Percentiles rank a stretch among this genome's conserved stretches.
Conservation (phyloP, 371 early-diverging fungal genomes). For the Mucor plumbeus region DNA sequence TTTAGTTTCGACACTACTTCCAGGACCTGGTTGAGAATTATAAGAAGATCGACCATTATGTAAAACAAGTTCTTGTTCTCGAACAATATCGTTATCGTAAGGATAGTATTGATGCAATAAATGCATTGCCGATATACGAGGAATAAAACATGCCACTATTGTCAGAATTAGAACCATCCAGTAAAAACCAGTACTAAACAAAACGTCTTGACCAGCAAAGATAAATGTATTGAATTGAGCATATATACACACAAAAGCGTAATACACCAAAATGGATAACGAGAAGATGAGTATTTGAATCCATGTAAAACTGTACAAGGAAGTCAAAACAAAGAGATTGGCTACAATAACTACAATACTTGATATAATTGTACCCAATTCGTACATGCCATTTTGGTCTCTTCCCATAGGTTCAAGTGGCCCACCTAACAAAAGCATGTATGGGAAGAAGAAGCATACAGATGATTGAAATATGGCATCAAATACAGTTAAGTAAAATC, state of each 20-base stretch:
- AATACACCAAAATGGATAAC: constrained; percentile 56
- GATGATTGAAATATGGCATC: constrained; percentile 91
- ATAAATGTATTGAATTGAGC: constrained; percentile 47
- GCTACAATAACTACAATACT: constrained; percentile 75
- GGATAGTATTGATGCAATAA: constrained; percentile 59
- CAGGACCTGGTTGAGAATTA: neutral
- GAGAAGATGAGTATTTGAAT: constrained; percentile 63
- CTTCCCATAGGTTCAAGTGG: constrained; percentile 56
- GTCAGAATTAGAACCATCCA: constrained; percentile 57
- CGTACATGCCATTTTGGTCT: constrained; percentile 66
- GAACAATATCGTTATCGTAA: constrained; percentile 68
- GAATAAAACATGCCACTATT: constrained; percentile 51
- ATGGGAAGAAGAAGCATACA: constrained; percentile 80
- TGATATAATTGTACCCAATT: constrained; percentile 81
- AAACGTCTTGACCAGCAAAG: constrained; percentile 49
- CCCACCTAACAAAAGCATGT: constrained; percentile 55
- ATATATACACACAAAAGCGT: constrained; percentile 57
- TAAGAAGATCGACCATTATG: constrained; percentile 12
- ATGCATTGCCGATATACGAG: constrained; percentile 52
- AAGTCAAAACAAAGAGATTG: constrained; percentile 81
- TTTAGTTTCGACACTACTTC: neutral
- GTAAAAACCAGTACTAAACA: constrained; percentile 56
- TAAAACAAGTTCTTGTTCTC: constrained; percentile 56
- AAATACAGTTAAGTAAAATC: constrained; percentile 83
- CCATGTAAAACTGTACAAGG: constrained; percentile 81